Evolutionary conservation across 768 basidiomycete genomes (phyloP).

Genomic region (Lactarius sp.): DNA sequence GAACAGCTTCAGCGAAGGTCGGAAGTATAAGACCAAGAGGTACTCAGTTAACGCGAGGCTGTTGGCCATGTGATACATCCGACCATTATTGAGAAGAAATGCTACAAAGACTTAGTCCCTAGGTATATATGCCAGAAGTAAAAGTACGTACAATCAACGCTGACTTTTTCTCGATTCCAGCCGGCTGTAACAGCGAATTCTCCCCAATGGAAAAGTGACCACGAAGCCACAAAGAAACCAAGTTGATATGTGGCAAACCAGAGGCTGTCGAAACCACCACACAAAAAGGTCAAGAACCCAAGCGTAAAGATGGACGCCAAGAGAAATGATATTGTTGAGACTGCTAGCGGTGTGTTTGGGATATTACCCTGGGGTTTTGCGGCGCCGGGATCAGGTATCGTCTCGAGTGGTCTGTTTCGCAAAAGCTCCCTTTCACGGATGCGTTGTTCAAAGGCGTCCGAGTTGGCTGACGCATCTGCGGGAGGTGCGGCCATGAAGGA

Average conservation of each 20-base stretch:
- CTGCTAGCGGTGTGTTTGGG: conserved; percentile 86
- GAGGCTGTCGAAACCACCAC: conserved; percentile 40
- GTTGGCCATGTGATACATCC: conserved; percentile 82
- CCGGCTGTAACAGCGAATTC: conserved; percentile 96
- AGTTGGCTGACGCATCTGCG: neutral
- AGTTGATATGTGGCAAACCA: conserved; percentile 75
- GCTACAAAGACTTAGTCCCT: conserved; percentile 45
- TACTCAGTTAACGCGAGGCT: conserved; percentile 75
- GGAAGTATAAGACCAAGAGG: conserved; percentile 60
- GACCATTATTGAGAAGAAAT: conserved; percentile 88
- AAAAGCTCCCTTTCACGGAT: conserved; percentile 39
- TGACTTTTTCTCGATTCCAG: conserved; percentile 91
- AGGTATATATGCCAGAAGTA: neutral
- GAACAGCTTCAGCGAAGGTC: conserved; percentile 56
- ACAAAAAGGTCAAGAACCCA: conserved; percentile 47
- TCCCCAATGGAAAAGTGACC: conserved; percentile 87
- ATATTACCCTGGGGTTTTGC: conserved; percentile 49
- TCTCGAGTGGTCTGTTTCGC: conserved; percentile 44
- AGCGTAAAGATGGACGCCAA: conserved; percentile 69
- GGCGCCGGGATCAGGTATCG: conserved; percentile 41
- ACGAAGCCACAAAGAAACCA: conserved; percentile 77
- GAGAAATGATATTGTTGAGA: conserved; percentile 74
- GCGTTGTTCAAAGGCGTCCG: conserved; percentile 40
- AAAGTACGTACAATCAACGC: conserved; percentile 75
- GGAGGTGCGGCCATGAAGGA: conserved; percentile 2